A percentile compares a stretch with the other conserved stretches of the same genome.
Evolutionary conservation across 2,329 filamentous ascomycete species (phyloP).

Genomic region (Chrysoporthe austroafricana): DNA sequence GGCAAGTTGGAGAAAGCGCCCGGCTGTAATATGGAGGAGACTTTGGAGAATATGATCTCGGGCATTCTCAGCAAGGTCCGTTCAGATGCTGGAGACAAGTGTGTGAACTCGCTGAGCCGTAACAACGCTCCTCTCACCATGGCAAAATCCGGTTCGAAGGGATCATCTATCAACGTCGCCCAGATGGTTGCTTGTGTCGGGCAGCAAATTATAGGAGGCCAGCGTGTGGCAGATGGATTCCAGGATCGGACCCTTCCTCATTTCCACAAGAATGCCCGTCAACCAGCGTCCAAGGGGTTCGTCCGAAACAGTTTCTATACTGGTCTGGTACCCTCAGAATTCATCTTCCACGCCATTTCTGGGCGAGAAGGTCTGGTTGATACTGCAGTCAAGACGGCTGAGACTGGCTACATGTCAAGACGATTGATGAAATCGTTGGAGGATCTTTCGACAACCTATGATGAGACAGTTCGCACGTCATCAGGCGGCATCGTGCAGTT

Average conservation of each 20-base stretch:
- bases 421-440: constrained; percentile 97
- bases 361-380: constrained; percentile 98
- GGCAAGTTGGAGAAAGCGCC: constrained; percentile 84
- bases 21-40: constrained; percentile 89
- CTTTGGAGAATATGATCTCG: constrained; percentile 86
- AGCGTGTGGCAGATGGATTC: constrained; percentile 93
- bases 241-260: constrained; percentile 94
- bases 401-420: constrained; percentile 99
- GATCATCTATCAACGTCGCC: constrained; percentile 95
- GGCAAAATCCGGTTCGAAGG: constrained; percentile 96
- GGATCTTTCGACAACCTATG: constrained; percentile 90
- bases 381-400: constrained; percentile 97
- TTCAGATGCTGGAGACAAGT: constrained; percentile 86
- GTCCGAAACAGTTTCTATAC: constrained; percentile 97
- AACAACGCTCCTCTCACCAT: constrained; percentile 95
- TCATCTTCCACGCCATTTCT: constrained; percentile 97
- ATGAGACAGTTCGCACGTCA: constrained; percentile 92
- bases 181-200: constrained; percentile 98
- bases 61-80: constrained; percentile 91
- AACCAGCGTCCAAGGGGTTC: constrained; percentile 95
- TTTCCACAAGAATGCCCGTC: constrained; percentile 89
- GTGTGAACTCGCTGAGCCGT: constrained; percentile 85
- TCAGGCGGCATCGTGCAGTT: constrained; percentile 91
- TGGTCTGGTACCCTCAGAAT: constrained; percentile 86
- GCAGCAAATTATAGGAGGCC: constrained; percentile 94